Base-by-base conservation (phyloP, 208 protist species). In the Crithidia acanthocephali region DNA sequence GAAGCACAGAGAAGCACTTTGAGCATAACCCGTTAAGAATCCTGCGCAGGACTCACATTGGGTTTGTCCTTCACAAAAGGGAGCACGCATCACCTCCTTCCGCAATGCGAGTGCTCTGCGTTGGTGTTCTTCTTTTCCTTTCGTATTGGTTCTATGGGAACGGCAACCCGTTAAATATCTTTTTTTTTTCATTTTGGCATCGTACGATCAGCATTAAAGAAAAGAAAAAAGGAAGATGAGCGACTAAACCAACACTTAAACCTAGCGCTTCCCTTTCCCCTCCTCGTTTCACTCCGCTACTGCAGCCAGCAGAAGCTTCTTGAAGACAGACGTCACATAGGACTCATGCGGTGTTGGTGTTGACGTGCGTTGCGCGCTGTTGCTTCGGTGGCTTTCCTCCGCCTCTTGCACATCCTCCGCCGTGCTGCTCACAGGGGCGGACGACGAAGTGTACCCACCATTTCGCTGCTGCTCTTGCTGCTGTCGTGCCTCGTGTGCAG, bases 231-330 rank as follows among this genome's bases (percentile, higher is more conserved):
- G 15, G 40, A 50, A 33, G 11, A 40, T 40, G 5, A 40, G 35
- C 11, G 8, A 40, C 35, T 40, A n/a, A n/a, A n/a, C n/a, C n/a
- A n/a, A n/a, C n/a, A n/a, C 35, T 40, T 40, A 40, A 40, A n/a
- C n/a, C n/a, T n/a, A n/a, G n/a, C n/a, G n/a, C n/a, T n/a, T n/a
- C n/a, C n/a, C n/a, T n/a, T n/a, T n/a, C n/a, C n/a, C n/a, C 35
- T 40, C 8, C 35, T 5, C 35, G 35, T 40, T 60, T 3, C 22
- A 2, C 72, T 77, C 64, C 3, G n/a, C 42, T 15, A 78, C 50
- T 6, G 72, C 72, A 20, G 45, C 50, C 10, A 72, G 28, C 0
- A 78, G 23, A 8, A 78, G 65, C 42, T 42, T 40, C 42, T 56
- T 30, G 16, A 78, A 78, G 0, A 68, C 40, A 13, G 23, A 18